phyloP scores from a whole-genome alignment of 169 alveolate species.

The Plasmodium adleri region DNA sequence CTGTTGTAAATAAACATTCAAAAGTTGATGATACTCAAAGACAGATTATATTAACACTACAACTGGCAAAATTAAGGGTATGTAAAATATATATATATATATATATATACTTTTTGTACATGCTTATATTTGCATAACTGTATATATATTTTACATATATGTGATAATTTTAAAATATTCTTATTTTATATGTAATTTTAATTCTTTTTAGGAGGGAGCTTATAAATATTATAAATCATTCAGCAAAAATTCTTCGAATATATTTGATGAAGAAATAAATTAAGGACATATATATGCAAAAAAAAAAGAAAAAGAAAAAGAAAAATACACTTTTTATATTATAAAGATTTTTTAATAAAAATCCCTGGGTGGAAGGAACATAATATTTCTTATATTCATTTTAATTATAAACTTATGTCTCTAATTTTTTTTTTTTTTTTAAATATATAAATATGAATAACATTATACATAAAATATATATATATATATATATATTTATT shows the following conservation, averaged over 20 bases:
- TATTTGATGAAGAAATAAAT: slow-evolving; percentile 58
- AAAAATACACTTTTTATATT: slow-evolving; percentile 1
- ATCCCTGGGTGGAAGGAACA: neutral
- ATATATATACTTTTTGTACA: slow-evolving; percentile 2
- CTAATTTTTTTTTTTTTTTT: slow-evolving; percentile 19
- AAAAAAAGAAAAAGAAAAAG: no score
- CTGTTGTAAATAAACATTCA: slow-evolving; percentile 72
- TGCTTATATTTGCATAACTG: neutral
- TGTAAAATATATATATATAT: neutral
- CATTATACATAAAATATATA: no score
- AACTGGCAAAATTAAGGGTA: slow-evolving; percentile 76
- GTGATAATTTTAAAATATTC: neutral
- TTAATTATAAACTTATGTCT: slow-evolving; percentile 26
- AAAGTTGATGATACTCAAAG: slow-evolving; percentile 68
- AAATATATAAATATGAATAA: neutral
- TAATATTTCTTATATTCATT: neutral
- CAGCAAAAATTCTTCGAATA: slow-evolving; percentile 56
- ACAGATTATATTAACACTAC: slow-evolving; percentile 66
- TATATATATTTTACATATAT: neutral
- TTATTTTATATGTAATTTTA: neutral
- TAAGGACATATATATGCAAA: slow-evolving; percentile 6
- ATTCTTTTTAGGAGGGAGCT: slow-evolving; percentile 71
- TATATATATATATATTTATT: no score
- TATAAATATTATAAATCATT: slow-evolving; percentile 67
- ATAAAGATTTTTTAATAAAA: slow-evolving; percentile 3